A percentile compares a stretch with the other conserved stretches of the same genome.
phyloP scores from a whole-genome alignment of 176 grass and related monocot genomes.

The sorghum (Sorghum bicolor) region Sorghum_bicolor_NCBIv3 NC_012873.2:59121501-59122000 shows the following conservation, averaged over 20 bases:
- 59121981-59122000: background rate
- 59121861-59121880: constrained; percentile 79
- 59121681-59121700: constrained; percentile 9
- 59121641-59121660: background rate
- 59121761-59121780: background rate
- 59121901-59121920: constrained; percentile 96
- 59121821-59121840: constrained; percentile 1
- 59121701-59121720: background rate
- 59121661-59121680: background rate
- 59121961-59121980: constrained; percentile 12
- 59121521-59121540: background rate
- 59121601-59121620: background rate
- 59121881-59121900: constrained; percentile 98
- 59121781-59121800: constrained; percentile 16
- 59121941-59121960: background rate
- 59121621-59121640: no score
- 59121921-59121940: constrained; percentile 85
- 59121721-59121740: background rate
- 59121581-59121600: background rate
- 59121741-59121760: background rate
- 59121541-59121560: background rate
- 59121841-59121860: constrained; percentile 82
- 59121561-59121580: background rate
- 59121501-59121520: background rate
- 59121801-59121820: background rate